These are phyloP conservation scores for Lentithecium fluviatile DNA, from an alignment of 495 filamentous ascomycete genomes.

Conservation along the genomic window DNA sequence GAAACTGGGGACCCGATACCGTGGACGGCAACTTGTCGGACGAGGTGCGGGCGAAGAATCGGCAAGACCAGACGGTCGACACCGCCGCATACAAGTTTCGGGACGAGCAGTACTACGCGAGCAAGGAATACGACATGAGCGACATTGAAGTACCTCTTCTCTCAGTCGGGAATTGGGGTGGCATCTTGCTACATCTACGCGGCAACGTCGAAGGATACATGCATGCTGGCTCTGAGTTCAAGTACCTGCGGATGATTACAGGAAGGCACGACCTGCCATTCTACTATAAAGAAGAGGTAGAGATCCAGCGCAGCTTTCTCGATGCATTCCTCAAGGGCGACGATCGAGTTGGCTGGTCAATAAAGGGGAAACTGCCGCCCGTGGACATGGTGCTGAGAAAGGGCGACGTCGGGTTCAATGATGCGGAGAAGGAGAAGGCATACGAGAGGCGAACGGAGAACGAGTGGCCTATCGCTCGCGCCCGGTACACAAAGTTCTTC, in stretches of 20 bases:
- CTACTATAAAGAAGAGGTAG: slow-evolving; percentile 64
- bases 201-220: slow-evolving; percentile 65
- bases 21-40: slow-evolving; percentile 56
- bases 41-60: slow-evolving; percentile 52
- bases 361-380: slow-evolving; percentile 53
- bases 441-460: slow-evolving; percentile 54
- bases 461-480: slow-evolving; percentile 65
- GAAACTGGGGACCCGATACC: slow-evolving; percentile 55
- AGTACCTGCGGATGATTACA: slow-evolving; percentile 66
- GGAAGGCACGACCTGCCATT: slow-evolving; percentile 71
- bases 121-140: slow-evolving; percentile 59
- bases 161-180: slow-evolving; percentile 65
- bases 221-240: slow-evolving; percentile 58
- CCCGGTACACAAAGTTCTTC: slow-evolving; percentile 57
- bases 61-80: slow-evolving; percentile 60
- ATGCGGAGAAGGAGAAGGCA: slow-evolving; percentile 54
- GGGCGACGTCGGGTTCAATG: slow-evolving; percentile 62
- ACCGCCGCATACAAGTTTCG: slow-evolving; percentile 55
- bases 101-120: slow-evolving; percentile 61
- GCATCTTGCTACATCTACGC: slow-evolving; percentile 60
- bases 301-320: slow-evolving; percentile 63
- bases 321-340: slow-evolving; percentile 67
- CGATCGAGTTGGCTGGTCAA: slow-evolving; percentile 58
- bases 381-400: slow-evolving; percentile 60
- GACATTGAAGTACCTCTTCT: slow-evolving; percentile 64